phyloP scores from a whole-genome alignment of 169 alveolate genomes.

The Miamiensis avidus region DNA sequence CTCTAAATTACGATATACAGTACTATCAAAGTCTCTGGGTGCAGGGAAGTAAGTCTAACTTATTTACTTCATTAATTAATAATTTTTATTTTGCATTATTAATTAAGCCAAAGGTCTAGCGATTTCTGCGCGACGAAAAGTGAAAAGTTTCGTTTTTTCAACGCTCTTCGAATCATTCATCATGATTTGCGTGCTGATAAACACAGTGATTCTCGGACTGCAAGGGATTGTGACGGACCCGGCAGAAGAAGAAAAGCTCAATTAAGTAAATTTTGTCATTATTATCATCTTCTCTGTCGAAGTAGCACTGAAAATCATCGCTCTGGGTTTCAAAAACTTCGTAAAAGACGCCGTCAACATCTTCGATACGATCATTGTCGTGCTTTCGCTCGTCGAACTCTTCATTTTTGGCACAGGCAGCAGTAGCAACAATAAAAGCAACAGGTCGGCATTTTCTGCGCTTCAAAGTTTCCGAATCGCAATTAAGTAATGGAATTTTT shows the following conservation, averaged over 20 bases:
- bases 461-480: slow-evolving; percentile 82
- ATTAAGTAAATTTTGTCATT: slow-evolving; percentile 26
- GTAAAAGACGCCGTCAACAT: slow-evolving; percentile 45
- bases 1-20: too few species aligned
- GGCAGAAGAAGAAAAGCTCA: neutral
- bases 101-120: slow-evolving; percentile 1
- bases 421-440: too few species aligned
- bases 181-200: slow-evolving; percentile 31
- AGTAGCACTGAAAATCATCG: slow-evolving; percentile 49
- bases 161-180: slow-evolving; percentile 44
- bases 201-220: slow-evolving; percentile 33
- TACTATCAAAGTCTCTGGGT: too few species aligned
- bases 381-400: slow-evolving; percentile 56
- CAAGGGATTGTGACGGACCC: slow-evolving; percentile 45
- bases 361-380: slow-evolving; percentile 56
- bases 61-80: too few species aligned
- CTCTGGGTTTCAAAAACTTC: slow-evolving; percentile 41
- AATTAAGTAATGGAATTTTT: too few species aligned
- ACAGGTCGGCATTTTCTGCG: slow-evolving; percentile 58
- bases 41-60: too few species aligned
- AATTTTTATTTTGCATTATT: too few species aligned
- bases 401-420: slow-evolving; percentile 55
- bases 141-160: slow-evolving; percentile 35
- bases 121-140: neutral
- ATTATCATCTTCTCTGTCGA: slow-evolving; percentile 40